A percentile compares a stretch with the other conserved stretches of the same genome.
These are phyloP conservation scores for Phytophthora citricola DNA, from an alignment of 352 stramenopile genomes.

Conservation along the genomic window DNA sequence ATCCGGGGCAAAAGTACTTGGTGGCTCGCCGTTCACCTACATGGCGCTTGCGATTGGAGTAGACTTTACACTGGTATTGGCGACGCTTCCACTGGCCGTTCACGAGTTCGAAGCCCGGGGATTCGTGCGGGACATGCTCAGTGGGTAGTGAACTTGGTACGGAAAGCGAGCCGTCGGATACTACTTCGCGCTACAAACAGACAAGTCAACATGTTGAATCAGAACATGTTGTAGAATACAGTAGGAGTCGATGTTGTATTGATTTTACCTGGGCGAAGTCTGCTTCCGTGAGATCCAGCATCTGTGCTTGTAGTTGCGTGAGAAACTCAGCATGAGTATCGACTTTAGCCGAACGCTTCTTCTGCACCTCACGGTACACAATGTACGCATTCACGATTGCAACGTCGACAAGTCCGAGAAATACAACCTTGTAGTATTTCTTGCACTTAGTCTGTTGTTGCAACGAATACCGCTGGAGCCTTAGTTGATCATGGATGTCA, in stretches of 20 bases:
- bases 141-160: too few species aligned
- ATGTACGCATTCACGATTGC: conserved; percentile 30
- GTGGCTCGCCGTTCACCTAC: conserved; percentile 10
- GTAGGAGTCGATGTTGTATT: too few species aligned
- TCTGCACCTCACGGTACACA: conserved; percentile 14
- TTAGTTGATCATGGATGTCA: conserved; percentile 25
- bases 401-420: conserved; percentile 36
- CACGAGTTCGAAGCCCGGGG: too few species aligned
- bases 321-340: conserved; percentile 18
- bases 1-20: conserved; percentile 14
- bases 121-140: too few species aligned
- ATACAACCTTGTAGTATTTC: conserved; percentile 38
- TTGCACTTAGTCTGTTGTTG: conserved; percentile 13
- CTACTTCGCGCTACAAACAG: too few species aligned
- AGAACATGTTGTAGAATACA: too few species aligned
- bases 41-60: neutral
- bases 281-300: conserved; percentile 3
- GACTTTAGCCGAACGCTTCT: neutral
- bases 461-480: conserved; percentile 25
- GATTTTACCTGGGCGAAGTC: too few species aligned
- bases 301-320: conserved; percentile 15
- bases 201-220: too few species aligned
- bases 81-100: too few species aligned
- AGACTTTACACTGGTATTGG: too few species aligned
- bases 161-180: too few species aligned